Conservation (phyloP, 768 basidiomycete species). For the Russula griseocarnosa region DNA sequence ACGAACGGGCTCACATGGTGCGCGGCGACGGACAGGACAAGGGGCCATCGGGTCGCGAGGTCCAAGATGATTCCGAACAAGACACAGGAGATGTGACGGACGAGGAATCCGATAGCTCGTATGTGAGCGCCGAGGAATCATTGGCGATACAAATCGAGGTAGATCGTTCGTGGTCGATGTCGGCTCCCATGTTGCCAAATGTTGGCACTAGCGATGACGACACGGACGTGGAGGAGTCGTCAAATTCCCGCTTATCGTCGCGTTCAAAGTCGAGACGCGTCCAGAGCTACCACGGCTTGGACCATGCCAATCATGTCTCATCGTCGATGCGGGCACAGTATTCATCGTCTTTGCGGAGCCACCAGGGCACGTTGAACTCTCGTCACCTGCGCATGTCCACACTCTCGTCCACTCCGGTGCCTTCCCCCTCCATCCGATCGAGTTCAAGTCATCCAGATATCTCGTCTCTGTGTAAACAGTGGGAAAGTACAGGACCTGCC, state of each 20-base stretch:
- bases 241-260: constrained; percentile 3
- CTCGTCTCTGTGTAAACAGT: constrained; percentile 54
- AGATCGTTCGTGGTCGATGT: constrained; percentile 4
- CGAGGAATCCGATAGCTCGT: constrained; percentile 22
- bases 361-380: constrained; percentile 24
- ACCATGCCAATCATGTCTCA: not conserved
- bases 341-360: constrained; percentile 8
- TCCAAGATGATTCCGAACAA: constrained; percentile 16
- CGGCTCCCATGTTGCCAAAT: not conserved
- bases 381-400: constrained; percentile 37
- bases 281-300: constrained; percentile 15
- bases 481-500: constrained; percentile 54
- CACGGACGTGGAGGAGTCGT: not conserved
- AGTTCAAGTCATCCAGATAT: constrained; percentile 55
- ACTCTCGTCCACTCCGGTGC: constrained; percentile 36
- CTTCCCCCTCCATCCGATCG: constrained; percentile 47
- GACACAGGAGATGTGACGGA: constrained; percentile 18
- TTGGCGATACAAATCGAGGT: not conserved
- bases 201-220: constrained; percentile 9
- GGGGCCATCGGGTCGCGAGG: constrained; percentile 28
- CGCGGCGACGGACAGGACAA: constrained; percentile 68
- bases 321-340: not conserved
- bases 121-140: constrained; percentile 22
- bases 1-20: constrained; percentile 60
- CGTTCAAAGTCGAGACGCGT: constrained; percentile 3